These are phyloP conservation scores for Tagetes erecta DNA, from an alignment of 129 eudicot species.

Conservation along the genomic window DNA sequence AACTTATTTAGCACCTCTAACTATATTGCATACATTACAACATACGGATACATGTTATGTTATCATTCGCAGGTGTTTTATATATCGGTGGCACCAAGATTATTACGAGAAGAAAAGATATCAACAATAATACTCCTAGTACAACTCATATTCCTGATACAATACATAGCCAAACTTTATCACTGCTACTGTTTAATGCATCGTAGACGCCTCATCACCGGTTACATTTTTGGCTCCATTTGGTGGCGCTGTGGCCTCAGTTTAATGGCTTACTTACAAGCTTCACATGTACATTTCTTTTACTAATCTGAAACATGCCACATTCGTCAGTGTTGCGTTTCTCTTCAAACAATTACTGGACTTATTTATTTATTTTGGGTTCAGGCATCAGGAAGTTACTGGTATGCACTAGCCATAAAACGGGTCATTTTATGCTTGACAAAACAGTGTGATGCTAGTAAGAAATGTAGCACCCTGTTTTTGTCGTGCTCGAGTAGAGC, in stretches of 20 bases:
- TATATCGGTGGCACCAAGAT: slow-evolving; percentile 50
- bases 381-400: slow-evolving; percentile 56
- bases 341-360: neutral
- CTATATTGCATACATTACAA: too few species aligned
- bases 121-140: slow-evolving; percentile 40
- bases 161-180: slow-evolving; percentile 50
- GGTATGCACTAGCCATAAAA: slow-evolving; percentile 48
- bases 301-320: neutral
- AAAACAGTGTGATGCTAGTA: slow-evolving; percentile 37
- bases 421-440: slow-evolving; percentile 44
- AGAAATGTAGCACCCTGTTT: slow-evolving; percentile 30
- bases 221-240: slow-evolving; percentile 59
- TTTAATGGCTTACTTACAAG: slow-evolving; percentile 52
- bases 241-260: slow-evolving; percentile 65
- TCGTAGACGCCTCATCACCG: slow-evolving; percentile 46
- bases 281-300: slow-evolving; percentile 47
- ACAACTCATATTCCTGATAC: slow-evolving; percentile 47
- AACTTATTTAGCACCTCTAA: too few species aligned
- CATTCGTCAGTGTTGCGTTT: neutral
- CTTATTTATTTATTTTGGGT: neutral
- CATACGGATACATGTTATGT: neutral
- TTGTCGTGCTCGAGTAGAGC: slow-evolving; percentile 39
- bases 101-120: slow-evolving; percentile 52
- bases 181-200: slow-evolving; percentile 51
- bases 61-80: slow-evolving; percentile 50